phyloP scores from a whole-genome alignment of 108 stramenopile genomes.

The Nannochloropsis salina region DNA sequence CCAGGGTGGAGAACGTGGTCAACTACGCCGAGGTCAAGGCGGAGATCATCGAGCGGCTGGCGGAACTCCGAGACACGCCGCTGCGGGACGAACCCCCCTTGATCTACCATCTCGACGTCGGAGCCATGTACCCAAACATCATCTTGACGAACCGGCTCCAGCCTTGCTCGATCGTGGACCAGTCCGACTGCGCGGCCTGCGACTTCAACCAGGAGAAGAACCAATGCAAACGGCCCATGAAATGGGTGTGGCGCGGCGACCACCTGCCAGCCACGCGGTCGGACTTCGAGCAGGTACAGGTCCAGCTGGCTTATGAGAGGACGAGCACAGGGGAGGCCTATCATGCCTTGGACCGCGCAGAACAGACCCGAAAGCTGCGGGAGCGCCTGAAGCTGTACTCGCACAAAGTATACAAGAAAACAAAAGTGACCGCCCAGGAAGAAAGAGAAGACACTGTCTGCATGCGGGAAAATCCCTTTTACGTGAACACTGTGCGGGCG shows the following conservation, averaged over 20 bases:
- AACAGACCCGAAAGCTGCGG: conserved; percentile 71
- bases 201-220: conserved; percentile 90
- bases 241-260: conserved; percentile 91
- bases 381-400: conserved; percentile 81
- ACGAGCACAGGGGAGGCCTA: conserved; percentile 15
- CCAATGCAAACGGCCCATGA: conserved; percentile 89
- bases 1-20: conserved; percentile 71
- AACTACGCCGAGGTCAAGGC: conserved; percentile 91
- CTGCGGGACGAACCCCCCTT: conserved; percentile 78
- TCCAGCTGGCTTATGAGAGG: neutral
- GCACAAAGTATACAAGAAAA: conserved; percentile 89
- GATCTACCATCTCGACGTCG: conserved; percentile 95
- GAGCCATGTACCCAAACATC: conserved; percentile 99
- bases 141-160: conserved; percentile 97
- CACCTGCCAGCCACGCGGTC: neutral
- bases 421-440: conserved; percentile 88
- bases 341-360: conserved; percentile 36
- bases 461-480: conserved; percentile 98
- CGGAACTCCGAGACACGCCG: conserved; percentile 86
- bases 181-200: conserved; percentile 89
- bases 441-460: conserved; percentile 85
- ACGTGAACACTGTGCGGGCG: conserved; percentile 94
- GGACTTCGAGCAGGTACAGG: neutral
- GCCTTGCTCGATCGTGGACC: conserved; percentile 64
- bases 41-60: conserved; percentile 82